Evolutionary conservation across 768 basidiomycete species (phyloP), one percentile per base, ranked within the genome.

Genomic region (Leccinellum rugosiceps): DNA sequence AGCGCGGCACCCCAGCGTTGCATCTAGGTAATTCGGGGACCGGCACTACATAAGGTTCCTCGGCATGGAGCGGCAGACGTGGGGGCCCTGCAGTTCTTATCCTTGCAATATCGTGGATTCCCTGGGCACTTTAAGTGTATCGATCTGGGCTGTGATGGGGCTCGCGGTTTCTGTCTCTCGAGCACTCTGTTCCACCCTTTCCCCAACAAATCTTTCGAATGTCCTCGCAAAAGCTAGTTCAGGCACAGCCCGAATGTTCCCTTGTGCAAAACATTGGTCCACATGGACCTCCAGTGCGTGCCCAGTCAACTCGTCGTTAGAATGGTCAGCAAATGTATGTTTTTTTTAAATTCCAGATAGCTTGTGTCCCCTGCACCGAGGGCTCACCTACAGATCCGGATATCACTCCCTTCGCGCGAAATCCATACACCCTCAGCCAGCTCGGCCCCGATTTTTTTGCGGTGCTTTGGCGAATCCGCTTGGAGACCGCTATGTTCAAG

Each of bases 401-500:
- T 25, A 21, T 25, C n/a, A 34, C 53, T 23, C 43, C 56, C 6
- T 9, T n/a, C 13, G 4, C 43, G 10, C 19, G 38, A 1, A 46
- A 44, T n/a, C 14, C 13, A n/a, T 3, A 6, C 14, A 7, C 52
- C 11, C 14, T 15, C 38, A 50, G 23, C 21, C 7, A 25, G 25
- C 25, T 25, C 25, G 25, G 23, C 17, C 58, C 66, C 6, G 53
- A 62, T 21, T 58, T 60, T 28, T 49, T 67, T n/a, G 58, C 50
- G 10, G 56, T 50, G 10, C 55, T 67, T 15, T 67, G 66, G 65
- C 52, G 50, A 38, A 14, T 59, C 43, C 58, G 60, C 6, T 60
- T 68, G 26, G 58, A 65, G 31, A 48, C 58, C 3, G 66, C 58
- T 5, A 60, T 68, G 49, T 67, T 63, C 55, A 19, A 46, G 28